These are phyloP conservation scores for Marsdenia floribunda DNA, from an alignment of 257 asterid genomes.

Conservation along the genomic window DNA sequence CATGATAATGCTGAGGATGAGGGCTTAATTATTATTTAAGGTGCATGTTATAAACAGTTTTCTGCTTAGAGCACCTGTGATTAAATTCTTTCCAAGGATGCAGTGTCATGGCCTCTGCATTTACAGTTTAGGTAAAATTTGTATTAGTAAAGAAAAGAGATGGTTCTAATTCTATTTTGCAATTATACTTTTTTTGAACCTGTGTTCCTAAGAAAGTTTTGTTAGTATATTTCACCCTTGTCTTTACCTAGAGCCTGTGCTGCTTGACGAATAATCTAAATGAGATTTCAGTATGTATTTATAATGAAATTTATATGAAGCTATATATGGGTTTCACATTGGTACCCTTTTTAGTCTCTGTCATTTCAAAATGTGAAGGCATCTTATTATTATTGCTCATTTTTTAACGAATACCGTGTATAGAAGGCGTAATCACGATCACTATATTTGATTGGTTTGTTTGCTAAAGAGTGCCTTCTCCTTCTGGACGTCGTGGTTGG, in stretches of 20 bases:
- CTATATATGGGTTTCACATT: too few relatives aligned
- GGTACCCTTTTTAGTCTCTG: too few relatives aligned
- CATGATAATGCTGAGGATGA: constrained; percentile 26
- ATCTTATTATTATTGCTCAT: too few relatives aligned
- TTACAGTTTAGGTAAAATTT: constrained; percentile 1
- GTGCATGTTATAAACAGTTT: constrained; percentile 8
- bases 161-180: not conserved
- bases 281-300: too few relatives aligned
- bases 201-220: not conserved
- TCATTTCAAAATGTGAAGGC: not conserved
- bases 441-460: too few relatives aligned
- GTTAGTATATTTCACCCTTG: not conserved
- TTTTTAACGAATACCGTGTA: too few relatives aligned
- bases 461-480: too few relatives aligned
- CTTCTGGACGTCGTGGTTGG: too few relatives aligned
- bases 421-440: too few relatives aligned
- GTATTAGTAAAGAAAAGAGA: not conserved
- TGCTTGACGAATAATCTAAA: not conserved
- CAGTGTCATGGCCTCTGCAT: not conserved
- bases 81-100: not conserved
- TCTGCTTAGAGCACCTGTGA: not conserved
- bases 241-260: not conserved
- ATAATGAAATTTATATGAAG: too few relatives aligned
- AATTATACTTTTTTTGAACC: too few relatives aligned
- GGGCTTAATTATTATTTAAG: constrained; percentile 25